A percentile compares a stretch with the other conserved stretches of the same genome.
Evolutionary conservation across 2,329 filamentous ascomycete genomes (phyloP).

Genomic region (Aspergillus vadensis): DNA sequence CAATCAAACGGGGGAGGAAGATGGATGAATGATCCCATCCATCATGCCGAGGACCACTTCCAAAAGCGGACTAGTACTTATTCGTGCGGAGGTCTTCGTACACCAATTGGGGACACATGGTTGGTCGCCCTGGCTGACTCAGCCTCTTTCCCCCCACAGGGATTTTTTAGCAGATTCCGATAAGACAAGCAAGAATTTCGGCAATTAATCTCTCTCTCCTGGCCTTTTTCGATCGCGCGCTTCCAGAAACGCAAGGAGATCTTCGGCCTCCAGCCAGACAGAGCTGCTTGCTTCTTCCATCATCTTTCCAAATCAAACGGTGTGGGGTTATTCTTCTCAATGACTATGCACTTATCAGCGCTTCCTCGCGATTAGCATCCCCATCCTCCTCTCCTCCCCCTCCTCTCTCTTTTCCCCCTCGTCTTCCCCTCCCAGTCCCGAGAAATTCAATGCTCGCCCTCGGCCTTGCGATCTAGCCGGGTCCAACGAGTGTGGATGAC

Average conservation of each 20-base stretch:
- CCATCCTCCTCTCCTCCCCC: background rate
- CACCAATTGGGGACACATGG: no score
- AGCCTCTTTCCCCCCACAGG: no score
- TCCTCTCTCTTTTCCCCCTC: no score
- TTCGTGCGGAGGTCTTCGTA: no score
- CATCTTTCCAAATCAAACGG: background rate
- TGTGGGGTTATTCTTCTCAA: background rate
- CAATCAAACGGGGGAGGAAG: no score
- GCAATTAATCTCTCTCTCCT: background rate
- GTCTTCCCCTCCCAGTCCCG: no score
- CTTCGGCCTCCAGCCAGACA: background rate
- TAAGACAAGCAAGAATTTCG: background rate
- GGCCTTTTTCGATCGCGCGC: background rate
- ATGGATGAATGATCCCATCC: no score
- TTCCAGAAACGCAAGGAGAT: slow-evolving; percentile 3
- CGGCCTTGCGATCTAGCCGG: slow-evolving; percentile 1
- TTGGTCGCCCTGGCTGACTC: no score
- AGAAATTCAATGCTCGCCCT: background rate
- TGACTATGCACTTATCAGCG: slow-evolving; percentile 1
- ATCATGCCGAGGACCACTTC: no score
- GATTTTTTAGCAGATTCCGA: no score
- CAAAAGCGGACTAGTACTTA: no score
- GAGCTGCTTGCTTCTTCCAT: background rate
- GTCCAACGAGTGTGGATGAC: background rate
- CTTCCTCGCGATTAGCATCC: background rate